phyloP scores from a whole-genome alignment of 1,284 basidiomycete species.

The Wolfiporia cocos region DNA sequence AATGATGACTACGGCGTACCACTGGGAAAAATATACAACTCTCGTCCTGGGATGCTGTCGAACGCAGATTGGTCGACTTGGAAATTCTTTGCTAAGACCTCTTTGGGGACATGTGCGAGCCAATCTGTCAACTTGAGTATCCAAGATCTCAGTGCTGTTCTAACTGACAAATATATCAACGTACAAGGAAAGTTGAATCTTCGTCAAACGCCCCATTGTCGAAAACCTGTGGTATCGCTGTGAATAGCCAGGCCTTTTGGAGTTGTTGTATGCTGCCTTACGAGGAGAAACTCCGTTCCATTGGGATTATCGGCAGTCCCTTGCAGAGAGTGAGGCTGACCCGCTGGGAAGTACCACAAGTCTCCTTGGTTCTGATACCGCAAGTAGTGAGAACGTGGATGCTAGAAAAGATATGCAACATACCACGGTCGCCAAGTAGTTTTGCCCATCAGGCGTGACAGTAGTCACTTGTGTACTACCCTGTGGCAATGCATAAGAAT shows the following conservation, averaged over 20 bases:
- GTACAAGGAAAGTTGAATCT: slow-evolving; percentile 35
- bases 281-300: slow-evolving; percentile 67
- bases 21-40: slow-evolving; percentile 34
- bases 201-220: slow-evolving; percentile 35
- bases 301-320: slow-evolving; percentile 50
- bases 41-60: slow-evolving; percentile 25
- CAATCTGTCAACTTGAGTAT: slow-evolving; percentile 25
- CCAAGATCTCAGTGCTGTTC: no score
- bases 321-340: slow-evolving; percentile 46
- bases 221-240: slow-evolving; percentile 27
- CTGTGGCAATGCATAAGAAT: slow-evolving; percentile 22
- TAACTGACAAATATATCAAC: no score
- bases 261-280: slow-evolving; percentile 23
- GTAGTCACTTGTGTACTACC: slow-evolving; percentile 57
- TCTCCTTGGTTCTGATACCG: slow-evolving; percentile 27
- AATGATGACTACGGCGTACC: slow-evolving; percentile 16
- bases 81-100: slow-evolving; percentile 41
- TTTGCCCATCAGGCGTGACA: slow-evolving; percentile 55
- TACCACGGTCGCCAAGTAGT: slow-evolving; percentile 49
- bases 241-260: no score
- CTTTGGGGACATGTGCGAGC: slow-evolving; percentile 37
- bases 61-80: slow-evolving; percentile 27
- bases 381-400: not conserved
- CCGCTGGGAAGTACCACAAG: slow-evolving; percentile 65
- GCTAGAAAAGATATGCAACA: not conserved